These are phyloP conservation scores for Suhomyces maxii DNA, from an alignment of 1,139 yeast species.

Conservation along the genomic window DNA sequence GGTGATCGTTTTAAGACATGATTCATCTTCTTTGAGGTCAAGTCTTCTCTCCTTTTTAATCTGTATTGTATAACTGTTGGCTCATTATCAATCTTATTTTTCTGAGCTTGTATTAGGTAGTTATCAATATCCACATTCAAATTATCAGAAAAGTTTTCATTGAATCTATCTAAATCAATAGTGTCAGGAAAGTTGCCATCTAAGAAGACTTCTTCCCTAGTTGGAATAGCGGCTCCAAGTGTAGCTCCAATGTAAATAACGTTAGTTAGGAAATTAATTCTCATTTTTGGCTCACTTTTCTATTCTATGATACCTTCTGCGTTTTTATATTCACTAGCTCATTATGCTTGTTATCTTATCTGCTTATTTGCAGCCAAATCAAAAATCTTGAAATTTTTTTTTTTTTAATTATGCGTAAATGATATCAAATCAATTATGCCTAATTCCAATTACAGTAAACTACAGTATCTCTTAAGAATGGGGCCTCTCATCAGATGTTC, in stretches of 20 bases:
- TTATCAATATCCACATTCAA: not conserved
- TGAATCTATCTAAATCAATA: not conserved
- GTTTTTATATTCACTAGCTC: not conserved
- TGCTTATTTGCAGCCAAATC: not conserved
- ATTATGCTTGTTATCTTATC: not conserved
- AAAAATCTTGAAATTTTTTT: too few relatives aligned
- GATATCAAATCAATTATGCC: too few relatives aligned
- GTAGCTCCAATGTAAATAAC: not conserved
- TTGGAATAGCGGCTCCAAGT: not conserved
- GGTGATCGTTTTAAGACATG: conserved; percentile 12
- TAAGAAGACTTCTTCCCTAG: too few relatives aligned
- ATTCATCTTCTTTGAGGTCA: conserved; percentile 3
- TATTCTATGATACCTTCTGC: not conserved
- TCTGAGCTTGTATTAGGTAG: not conserved
- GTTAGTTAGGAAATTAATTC: not conserved
- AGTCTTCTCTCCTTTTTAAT: conserved; percentile 1
- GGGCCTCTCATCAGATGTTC: too few relatives aligned
- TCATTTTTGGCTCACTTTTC: not conserved
- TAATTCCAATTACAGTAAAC: too few relatives aligned
- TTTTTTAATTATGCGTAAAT: not conserved
- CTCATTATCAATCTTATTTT: not conserved
- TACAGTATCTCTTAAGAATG: too few relatives aligned
- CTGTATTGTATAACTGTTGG: not conserved
- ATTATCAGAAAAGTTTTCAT: not conserved
- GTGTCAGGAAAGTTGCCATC: not conserved